These are phyloP conservation scores for Colletotrichum sp. DNA, from an alignment of 2,329 filamentous ascomycete genomes.

Conservation along the genomic window DNA sequence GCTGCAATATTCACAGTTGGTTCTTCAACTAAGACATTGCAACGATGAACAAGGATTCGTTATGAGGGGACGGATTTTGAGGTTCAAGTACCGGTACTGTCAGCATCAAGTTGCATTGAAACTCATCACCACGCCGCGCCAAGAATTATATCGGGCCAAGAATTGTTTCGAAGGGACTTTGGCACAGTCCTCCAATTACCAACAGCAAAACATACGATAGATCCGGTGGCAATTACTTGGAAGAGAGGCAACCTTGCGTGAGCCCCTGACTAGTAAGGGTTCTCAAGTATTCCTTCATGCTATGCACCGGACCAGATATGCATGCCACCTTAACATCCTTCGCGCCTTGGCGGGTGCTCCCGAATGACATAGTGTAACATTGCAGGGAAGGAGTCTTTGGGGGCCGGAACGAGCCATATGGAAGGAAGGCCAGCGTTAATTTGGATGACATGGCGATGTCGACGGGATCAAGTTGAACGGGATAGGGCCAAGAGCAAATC, in stretches of 20 bases:
- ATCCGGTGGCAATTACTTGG: background rate
- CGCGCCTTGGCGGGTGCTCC: background rate
- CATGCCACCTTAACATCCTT: background rate
- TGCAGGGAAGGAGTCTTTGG: background rate
- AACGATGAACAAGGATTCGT: background rate
- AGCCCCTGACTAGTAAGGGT: background rate
- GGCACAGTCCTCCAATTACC: background rate
- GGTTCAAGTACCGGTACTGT: background rate
- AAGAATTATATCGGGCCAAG: background rate
- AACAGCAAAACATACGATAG: background rate
- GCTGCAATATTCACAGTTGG: background rate
- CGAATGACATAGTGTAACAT: background rate
- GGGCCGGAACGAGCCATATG: background rate
- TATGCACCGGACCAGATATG: background rate
- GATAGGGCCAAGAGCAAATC: background rate
- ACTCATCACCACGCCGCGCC: background rate
- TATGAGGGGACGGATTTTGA: background rate
- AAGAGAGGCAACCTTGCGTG: background rate
- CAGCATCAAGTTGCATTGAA: background rate
- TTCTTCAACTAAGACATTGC: background rate
- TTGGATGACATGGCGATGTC: background rate
- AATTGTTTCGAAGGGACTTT: background rate
- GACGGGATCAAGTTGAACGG: background rate
- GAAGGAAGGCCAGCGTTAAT: background rate
- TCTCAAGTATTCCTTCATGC: background rate